Evolutionary conservation across 2,329 filamentous ascomycete genomes (phyloP).

Genomic region (Calonectria montana): DNA sequence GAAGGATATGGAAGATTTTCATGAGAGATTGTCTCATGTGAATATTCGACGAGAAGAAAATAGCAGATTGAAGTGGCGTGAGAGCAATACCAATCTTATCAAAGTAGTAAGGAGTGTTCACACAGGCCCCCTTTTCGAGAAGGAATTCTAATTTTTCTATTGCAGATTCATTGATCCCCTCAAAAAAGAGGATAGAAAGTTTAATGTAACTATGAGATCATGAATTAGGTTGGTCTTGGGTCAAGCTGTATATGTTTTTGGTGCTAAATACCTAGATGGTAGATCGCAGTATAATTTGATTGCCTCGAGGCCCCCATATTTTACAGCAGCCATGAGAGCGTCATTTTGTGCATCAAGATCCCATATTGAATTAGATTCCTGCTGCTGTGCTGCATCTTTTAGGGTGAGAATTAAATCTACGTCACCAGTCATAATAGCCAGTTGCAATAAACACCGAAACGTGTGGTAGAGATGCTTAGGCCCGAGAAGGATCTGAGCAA

Average conservation of each 20-base stretch:
- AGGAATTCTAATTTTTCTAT: background rate
- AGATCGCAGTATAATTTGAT: background rate
- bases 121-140: background rate
- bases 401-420: background rate
- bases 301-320: background rate
- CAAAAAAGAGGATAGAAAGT: background rate
- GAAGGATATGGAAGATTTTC: background rate
- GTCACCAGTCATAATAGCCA: background rate
- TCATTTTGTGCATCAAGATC: background rate
- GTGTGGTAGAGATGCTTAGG: background rate
- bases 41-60: background rate
- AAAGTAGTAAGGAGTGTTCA: background rate
- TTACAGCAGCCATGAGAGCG: background rate
- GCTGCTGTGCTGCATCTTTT: background rate
- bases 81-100: too few species aligned
- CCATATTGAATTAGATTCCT: background rate
- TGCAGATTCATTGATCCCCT: background rate
- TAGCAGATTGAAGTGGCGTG: background rate
- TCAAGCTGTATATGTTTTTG: background rate
- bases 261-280: background rate
- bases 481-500: background rate
- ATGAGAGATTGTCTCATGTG: background rate
- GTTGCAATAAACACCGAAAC: background rate
- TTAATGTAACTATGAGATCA: background rate
- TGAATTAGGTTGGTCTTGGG: background rate